These are phyloP conservation scores for Eucalyptus curtisii DNA, from an alignment of 345 rosid genomes.

Conservation along the genomic window DNA sequence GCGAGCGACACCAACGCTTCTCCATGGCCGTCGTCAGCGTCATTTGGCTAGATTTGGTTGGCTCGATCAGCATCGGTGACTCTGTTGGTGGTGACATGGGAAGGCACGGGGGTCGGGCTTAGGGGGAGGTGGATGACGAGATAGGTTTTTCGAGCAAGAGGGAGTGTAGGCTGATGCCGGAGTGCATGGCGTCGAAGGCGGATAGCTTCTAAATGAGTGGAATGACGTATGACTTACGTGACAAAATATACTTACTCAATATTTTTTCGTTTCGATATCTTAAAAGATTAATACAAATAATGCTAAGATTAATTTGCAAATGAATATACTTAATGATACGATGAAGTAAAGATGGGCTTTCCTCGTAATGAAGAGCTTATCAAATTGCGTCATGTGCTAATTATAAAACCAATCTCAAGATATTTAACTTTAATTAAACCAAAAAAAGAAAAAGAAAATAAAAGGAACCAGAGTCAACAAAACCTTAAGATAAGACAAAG, in stretches of 20 bases:
- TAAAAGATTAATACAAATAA: not conserved
- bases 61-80: too few species aligned
- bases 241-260: too few species aligned
- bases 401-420: not conserved
- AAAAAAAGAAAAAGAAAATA: not conserved
- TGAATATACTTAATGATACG: not conserved
- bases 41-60: too few species aligned
- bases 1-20: too few species aligned
- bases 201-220: too few species aligned
- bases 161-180: too few species aligned
- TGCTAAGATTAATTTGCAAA: not conserved
- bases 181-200: too few species aligned
- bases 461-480: not conserved
- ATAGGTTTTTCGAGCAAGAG: too few species aligned
- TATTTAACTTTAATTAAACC: not conserved
- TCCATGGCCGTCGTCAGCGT: too few species aligned
- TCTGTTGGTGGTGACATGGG: too few species aligned
- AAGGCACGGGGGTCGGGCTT: too few species aligned
- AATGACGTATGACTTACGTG: accelerated
- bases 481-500: not conserved
- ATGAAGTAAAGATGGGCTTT: not conserved
- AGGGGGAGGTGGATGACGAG: too few species aligned
- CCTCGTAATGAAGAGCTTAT: accelerated
- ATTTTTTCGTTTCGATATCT: accelerated
- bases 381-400: not conserved